Evolutionary conservation across 495 filamentous ascomycete species (phyloP).

Genomic region (Neurospora hispaniola): DNA sequence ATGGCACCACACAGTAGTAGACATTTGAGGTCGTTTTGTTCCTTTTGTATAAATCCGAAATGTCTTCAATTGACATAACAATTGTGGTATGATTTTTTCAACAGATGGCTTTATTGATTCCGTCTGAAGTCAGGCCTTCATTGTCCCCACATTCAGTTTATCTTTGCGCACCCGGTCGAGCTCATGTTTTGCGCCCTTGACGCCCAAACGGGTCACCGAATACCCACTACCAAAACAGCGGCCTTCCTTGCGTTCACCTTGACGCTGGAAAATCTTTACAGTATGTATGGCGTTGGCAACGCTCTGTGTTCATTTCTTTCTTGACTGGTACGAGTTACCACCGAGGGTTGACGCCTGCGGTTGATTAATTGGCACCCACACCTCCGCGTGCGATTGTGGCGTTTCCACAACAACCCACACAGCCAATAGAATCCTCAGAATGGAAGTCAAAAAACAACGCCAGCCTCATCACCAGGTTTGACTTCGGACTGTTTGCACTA

Average conservation of each 20-base stretch:
- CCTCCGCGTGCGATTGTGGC: not conserved
- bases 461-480: not conserved
- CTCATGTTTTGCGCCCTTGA: not conserved
- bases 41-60: not conserved
- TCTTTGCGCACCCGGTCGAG: not conserved
- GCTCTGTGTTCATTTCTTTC: not conserved
- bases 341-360: not conserved
- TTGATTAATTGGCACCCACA: conserved; percentile 7
- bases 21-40: not conserved
- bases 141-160: not conserved
- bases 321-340: not conserved
- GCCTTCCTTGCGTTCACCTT: not conserved
- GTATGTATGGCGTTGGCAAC: not conserved
- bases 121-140: not conserved
- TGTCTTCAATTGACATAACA: not conserved
- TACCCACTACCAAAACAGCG: conserved; percentile 1
- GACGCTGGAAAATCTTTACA: not conserved
- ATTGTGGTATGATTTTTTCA: not conserved
- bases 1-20: not conserved
- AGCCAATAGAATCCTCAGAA: not conserved
- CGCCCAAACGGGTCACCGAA: conserved; percentile 12
- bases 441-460: not conserved
- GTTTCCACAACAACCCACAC: not conserved
- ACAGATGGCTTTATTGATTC: not conserved
- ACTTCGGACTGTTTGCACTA: not conserved